These are phyloP conservation scores for Trichoderma pleuroti DNA, from an alignment of 2,329 filamentous ascomycete species.

Conservation along the genomic window DNA sequence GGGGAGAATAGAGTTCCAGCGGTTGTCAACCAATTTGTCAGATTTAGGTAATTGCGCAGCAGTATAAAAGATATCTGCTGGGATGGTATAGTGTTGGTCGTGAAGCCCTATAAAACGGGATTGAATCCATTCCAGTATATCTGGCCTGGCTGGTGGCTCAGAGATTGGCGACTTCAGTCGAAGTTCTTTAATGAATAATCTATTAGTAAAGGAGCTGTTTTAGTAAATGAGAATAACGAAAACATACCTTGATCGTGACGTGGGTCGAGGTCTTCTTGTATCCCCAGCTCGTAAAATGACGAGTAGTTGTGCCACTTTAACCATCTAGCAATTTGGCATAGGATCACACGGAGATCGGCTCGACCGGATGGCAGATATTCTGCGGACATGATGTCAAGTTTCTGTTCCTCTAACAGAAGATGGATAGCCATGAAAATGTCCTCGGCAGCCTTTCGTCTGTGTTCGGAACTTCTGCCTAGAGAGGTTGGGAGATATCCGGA, in stretches of 20 bases:
- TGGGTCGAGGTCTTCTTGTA: constrained; percentile 46
- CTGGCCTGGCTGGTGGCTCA: constrained; percentile 35
- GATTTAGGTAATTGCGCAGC: constrained; percentile 35
- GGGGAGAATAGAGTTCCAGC: constrained; percentile 53
- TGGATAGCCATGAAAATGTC: constrained; percentile 75
- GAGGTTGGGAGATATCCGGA: constrained; percentile 65
- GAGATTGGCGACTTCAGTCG: constrained; percentile 33
- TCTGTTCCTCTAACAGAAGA: constrained; percentile 83
- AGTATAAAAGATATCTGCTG: constrained; percentile 44
- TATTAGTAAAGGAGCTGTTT: not conserved
- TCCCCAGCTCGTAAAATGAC: constrained; percentile 49
- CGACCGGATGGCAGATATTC: constrained; percentile 44
- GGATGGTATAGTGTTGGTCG: constrained; percentile 39
- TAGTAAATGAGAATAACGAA: not conserved
- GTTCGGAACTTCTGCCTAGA: constrained; percentile 48
- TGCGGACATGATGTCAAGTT: constrained; percentile 62
- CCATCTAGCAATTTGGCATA: constrained; percentile 81
- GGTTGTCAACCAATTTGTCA: constrained; percentile 35
- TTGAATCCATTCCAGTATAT: constrained; percentile 54
- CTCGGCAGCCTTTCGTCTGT: constrained; percentile 58
- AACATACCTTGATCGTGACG: constrained; percentile 40
- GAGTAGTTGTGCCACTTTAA: constrained; percentile 62
- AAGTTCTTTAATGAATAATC: constrained; percentile 28
- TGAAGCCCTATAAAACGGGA: constrained; percentile 40
- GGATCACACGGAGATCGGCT: constrained; percentile 61